phyloP scores from a whole-genome alignment of 805 yeast genomes.

The Pichia phayaonensis region DNA sequence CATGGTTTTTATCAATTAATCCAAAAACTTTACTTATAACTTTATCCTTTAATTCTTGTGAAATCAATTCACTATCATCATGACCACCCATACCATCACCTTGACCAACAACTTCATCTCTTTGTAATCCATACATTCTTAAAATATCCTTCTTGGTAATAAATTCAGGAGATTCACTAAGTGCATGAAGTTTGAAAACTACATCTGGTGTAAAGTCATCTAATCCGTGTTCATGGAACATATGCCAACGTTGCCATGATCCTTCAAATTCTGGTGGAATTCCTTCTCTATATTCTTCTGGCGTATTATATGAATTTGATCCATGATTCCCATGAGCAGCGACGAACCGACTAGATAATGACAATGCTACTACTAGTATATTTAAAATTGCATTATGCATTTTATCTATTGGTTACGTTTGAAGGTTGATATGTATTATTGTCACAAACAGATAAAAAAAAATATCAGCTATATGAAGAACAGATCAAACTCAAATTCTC shows the following conservation, averaged over 20 bases:
- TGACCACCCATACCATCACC: constrained; percentile 88
- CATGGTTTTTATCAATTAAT: constrained; percentile 58
- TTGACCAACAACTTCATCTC: constrained; percentile 70
- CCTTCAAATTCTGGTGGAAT: constrained; percentile 43
- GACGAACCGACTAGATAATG: not conserved
- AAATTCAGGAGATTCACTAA: constrained; percentile 49
- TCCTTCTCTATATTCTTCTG: constrained; percentile 29
- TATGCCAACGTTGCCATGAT: constrained; percentile 83
- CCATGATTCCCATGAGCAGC: constrained; percentile 4
- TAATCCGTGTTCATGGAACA: constrained; percentile 79
- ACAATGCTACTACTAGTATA: not conserved
- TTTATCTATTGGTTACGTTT: no score
- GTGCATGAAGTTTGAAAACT: constrained; percentile 78
- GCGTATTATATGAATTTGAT: not conserved
- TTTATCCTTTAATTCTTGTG: constrained; percentile 45
- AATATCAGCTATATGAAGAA: no score
- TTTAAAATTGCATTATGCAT: not conserved
- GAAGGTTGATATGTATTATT: no score
- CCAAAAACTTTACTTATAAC: constrained; percentile 50
- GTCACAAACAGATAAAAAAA: no score
- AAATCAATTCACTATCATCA: constrained; percentile 52
- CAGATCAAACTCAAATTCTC: no score
- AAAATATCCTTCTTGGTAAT: constrained; percentile 47
- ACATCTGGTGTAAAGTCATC: constrained; percentile 35
- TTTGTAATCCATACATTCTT: constrained; percentile 69